phyloP scores from a whole-genome alignment of 257 asterid species.

The Echites panduratus region DNA sequence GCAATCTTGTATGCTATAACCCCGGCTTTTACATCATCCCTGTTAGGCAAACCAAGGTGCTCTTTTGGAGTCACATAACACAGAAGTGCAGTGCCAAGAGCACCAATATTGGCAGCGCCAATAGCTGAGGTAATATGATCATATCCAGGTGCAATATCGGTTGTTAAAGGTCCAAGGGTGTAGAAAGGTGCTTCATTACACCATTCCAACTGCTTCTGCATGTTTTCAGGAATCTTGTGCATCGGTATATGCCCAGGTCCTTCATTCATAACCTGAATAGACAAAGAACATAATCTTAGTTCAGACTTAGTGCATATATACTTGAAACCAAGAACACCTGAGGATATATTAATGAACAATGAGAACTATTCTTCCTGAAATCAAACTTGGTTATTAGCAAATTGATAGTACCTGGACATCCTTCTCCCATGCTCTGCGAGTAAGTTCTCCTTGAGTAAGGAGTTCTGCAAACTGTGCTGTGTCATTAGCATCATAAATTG shows the following conservation, averaged over 20 bases:
- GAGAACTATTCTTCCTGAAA: neutral
- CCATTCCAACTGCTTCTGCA: conserved; percentile 97
- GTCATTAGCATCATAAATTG: conserved; percentile 92
- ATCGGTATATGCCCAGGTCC: conserved; percentile 93
- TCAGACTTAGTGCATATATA: neutral
- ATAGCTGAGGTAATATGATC: conserved; percentile 95
- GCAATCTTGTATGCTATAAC: conserved; percentile 88
- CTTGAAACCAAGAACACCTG: neutral
- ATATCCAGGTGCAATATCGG: conserved; percentile 93
- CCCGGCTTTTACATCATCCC: conserved; percentile 82
- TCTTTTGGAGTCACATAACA: conserved; percentile 95
- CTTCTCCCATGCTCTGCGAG: conserved; percentile 92
- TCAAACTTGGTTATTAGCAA: neutral
- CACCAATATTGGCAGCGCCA: conserved; percentile 94
- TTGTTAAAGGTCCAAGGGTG: conserved; percentile 87
- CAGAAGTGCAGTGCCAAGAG: conserved; percentile 90
- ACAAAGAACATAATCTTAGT: neutral
- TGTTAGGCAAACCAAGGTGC: conserved; percentile 82
- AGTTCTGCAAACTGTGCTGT: conserved; percentile 95
- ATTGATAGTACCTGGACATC: conserved; percentile 70
- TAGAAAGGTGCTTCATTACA: conserved; percentile 93
- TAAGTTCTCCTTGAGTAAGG: conserved; percentile 89
- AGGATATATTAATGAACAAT: neutral
- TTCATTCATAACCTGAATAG: conserved; percentile 82
- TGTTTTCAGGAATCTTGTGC: conserved; percentile 93